These are phyloP conservation scores for Trichomonascaceae sp. DNA, from an alignment of 1,139 yeast genomes.

Conservation along the genomic window DNA sequence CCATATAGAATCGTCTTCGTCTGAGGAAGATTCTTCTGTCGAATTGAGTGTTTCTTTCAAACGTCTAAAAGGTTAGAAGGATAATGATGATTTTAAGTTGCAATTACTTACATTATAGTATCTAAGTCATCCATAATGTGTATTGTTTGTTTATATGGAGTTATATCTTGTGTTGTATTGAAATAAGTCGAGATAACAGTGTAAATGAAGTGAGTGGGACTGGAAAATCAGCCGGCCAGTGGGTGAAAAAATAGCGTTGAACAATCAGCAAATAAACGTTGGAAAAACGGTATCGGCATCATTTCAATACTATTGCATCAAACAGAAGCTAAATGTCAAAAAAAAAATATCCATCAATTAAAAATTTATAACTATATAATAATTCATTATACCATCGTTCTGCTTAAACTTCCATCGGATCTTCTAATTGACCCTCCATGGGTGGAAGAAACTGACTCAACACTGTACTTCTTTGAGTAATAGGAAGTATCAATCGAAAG, in stretches of 20 bases:
- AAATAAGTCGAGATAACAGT: too few relatives aligned
- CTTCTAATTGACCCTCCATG: not conserved
- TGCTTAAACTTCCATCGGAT: not conserved
- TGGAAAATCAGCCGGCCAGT: too few relatives aligned
- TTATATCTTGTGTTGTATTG: not conserved
- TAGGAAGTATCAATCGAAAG: slow-evolving; percentile 65
- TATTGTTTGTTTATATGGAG: not conserved
- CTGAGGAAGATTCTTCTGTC: slow-evolving; percentile 22
- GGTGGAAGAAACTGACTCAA: slow-evolving; percentile 33
- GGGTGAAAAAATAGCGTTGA: too few relatives aligned
- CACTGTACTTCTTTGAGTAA: slow-evolving; percentile 45
- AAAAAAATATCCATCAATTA: too few relatives aligned
- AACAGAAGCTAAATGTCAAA: too few relatives aligned
- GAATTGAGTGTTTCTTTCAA: slow-evolving; percentile 17
- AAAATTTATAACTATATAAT: too few relatives aligned
- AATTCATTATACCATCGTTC: too few relatives aligned
- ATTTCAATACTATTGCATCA: too few relatives aligned
- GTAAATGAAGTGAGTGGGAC: too few relatives aligned
- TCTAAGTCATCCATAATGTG: slow-evolving; percentile 8
- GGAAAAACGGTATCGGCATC: too few relatives aligned
- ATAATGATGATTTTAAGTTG: not conserved
- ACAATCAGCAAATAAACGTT: too few relatives aligned
- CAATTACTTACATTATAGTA: slow-evolving; percentile 10
- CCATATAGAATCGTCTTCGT: slow-evolving; percentile 23
- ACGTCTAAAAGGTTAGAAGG: slow-evolving; percentile 9